Evolutionary conservation across 768 basidiomycete species (phyloP).

Genomic region (Amanita thiersii): DNA sequence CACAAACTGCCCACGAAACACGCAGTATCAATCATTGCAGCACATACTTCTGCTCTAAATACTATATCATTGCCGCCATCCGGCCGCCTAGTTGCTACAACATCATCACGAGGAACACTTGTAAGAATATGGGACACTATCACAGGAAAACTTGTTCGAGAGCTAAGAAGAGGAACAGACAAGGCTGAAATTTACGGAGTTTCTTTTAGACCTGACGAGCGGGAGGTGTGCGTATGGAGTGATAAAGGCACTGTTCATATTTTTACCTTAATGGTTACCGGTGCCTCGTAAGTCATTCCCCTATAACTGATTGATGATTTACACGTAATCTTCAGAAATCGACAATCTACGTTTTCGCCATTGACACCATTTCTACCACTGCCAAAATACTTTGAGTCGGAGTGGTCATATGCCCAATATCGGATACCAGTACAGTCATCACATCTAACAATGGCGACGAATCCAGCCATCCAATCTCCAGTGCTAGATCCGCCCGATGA

Average conservation of each 20-base stretch:
- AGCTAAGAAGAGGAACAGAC: slow-evolving; percentile 81
- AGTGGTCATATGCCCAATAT: slow-evolving; percentile 94
- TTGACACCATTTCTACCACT: slow-evolving; percentile 74
- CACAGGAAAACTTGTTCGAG: slow-evolving; percentile 66
- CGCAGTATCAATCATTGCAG: slow-evolving; percentile 73
- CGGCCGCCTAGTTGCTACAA: slow-evolving; percentile 75
- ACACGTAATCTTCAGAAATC: slow-evolving; percentile 47
- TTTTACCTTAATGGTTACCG: slow-evolving; percentile 65
- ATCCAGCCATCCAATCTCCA: slow-evolving; percentile 46
- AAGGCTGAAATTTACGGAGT: slow-evolving; percentile 90
- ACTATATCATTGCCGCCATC: slow-evolving; percentile 73
- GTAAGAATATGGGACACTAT: slow-evolving; percentile 80
- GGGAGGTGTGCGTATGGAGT: slow-evolving; percentile 85
- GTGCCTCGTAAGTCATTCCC: slow-evolving; percentile 47
- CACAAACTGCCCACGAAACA: slow-evolving; percentile 52
- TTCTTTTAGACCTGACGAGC: slow-evolving; percentile 80
- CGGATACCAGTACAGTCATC: slow-evolving; percentile 80
- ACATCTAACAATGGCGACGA: slow-evolving; percentile 70
- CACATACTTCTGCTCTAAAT: slow-evolving; percentile 73
- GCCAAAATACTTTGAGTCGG: slow-evolving; percentile 89
- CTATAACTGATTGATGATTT: slow-evolving; percentile 3
- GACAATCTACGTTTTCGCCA: slow-evolving; percentile 76
- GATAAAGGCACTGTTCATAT: slow-evolving; percentile 94
- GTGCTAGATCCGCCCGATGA: slow-evolving; percentile 63
- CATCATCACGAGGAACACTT: slow-evolving; percentile 76